Evolutionary conservation across 257 asterid genomes (phyloP).

Genomic region (Plantago ovata): DNA sequence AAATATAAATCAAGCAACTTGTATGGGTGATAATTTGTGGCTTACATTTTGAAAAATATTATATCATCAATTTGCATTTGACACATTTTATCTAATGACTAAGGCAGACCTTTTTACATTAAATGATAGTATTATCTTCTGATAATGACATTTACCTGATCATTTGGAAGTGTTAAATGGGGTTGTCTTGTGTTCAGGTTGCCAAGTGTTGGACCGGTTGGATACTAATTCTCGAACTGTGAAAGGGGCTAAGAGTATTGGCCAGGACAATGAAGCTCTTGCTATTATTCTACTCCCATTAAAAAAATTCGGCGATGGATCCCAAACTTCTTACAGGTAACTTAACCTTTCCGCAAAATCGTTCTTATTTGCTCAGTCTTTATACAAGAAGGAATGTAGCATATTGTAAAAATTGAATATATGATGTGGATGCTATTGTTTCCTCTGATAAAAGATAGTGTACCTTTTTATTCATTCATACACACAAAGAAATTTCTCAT

Average conservation of each 20-base stretch:
- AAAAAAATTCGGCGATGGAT: constrained; percentile 47
- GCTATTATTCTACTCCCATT: constrained; percentile 71
- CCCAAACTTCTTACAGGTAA: constrained; percentile 58
- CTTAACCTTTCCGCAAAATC: constrained; percentile 1
- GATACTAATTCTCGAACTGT: constrained; percentile 84
- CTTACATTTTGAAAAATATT: no score
- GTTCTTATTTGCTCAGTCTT: not conserved
- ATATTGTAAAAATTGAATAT: not conserved
- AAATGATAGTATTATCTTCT: not conserved
- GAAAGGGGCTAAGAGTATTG: constrained; percentile 83
- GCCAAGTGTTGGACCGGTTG: constrained; percentile 72
- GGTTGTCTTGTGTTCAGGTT: constrained; percentile 47
- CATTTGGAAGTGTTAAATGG: constrained; percentile 4
- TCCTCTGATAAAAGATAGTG: no score
- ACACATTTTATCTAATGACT: no score
- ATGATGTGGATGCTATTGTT: not conserved
- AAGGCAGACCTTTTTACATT: not conserved
- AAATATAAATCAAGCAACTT: not conserved
- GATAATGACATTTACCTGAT: constrained; percentile 6
- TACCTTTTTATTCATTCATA: no score
- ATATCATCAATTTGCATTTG: no score
- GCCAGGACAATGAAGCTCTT: constrained; percentile 83
- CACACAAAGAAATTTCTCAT: no score
- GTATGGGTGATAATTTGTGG: constrained; percentile 8
- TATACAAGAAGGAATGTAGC: not conserved